Percentiles rank a stretch among this genome's conserved stretches.
Conservation (phyloP, 2,329 filamentous ascomycete species). For the Hawksworthiomyces lignivorus region DNA sequence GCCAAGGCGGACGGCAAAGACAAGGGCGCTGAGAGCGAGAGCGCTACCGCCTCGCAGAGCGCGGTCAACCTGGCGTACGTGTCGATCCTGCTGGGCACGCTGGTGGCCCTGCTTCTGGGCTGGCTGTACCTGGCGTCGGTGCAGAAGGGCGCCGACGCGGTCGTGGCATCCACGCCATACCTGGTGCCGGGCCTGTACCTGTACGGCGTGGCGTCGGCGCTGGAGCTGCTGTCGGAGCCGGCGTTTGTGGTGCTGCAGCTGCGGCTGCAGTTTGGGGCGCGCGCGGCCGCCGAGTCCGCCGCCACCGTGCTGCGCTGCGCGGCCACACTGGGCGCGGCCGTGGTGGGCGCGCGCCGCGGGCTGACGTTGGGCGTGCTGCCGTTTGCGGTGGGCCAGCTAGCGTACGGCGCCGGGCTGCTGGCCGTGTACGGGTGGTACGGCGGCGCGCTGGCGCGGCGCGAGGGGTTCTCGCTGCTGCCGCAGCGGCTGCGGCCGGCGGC, state of each 20-base stretch:
- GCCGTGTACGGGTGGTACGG: constrained; percentile 61
- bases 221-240: constrained; percentile 82
- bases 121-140: constrained; percentile 57
- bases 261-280: constrained; percentile 67
- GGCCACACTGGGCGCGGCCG: constrained; percentile 62
- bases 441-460: constrained; percentile 42
- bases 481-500: constrained; percentile 24
- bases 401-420: constrained; percentile 63
- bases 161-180: constrained; percentile 47
- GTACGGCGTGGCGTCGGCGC: constrained; percentile 48
- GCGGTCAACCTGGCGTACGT: constrained; percentile 86
- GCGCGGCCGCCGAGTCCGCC: constrained; percentile 74
- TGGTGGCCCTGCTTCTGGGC: constrained; percentile 57
- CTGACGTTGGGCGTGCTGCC: constrained; percentile 67
- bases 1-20: constrained; percentile 8
- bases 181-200: constrained; percentile 47
- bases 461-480: constrained; percentile 63
- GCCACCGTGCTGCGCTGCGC: constrained; percentile 73
- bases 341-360: constrained; percentile 37
- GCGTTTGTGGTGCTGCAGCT: constrained; percentile 84
- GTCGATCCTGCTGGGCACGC: constrained; percentile 59
- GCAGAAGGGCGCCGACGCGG: constrained; percentile 11
- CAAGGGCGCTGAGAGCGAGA: not conserved
- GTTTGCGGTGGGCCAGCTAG: constrained; percentile 79
- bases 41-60: constrained; percentile 49